Evolutionary conservation across 2,329 filamentous ascomycete genomes (phyloP).

Genomic region (Biscogniauxia mediterranea): DNA sequence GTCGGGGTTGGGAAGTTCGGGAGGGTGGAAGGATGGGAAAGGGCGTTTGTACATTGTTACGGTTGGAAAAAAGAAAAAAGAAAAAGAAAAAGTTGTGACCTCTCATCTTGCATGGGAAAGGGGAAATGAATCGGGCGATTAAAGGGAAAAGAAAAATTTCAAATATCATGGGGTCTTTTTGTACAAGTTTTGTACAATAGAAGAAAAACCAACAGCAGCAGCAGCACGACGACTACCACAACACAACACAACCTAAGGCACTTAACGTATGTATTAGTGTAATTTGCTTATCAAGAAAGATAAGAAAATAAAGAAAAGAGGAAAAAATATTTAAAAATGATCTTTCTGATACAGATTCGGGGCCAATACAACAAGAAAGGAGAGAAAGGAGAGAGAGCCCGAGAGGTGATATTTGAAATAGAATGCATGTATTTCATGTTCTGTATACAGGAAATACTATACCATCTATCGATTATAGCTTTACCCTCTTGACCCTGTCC

Average conservation of each 20-base stretch:
- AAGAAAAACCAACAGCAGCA: background rate
- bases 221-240: conserved; percentile 1
- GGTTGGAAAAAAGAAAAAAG: conserved; percentile 28
- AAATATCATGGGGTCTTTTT: conserved; percentile 18
- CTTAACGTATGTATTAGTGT: conserved; percentile 30
- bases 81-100: conserved; percentile 18
- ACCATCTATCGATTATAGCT: no score
- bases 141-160: conserved; percentile 15
- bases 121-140: conserved; percentile 30
- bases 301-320: background rate
- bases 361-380: background rate
- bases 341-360: background rate
- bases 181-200: conserved; percentile 33
- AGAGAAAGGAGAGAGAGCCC: no score
- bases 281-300: conserved; percentile 23
- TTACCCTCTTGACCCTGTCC: no score
- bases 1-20: conserved; percentile 4
- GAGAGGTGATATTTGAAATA: no score
- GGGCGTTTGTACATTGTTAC: conserved; percentile 33
- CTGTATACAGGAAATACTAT: no score
- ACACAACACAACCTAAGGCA: background rate
- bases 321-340: background rate
- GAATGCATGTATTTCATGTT: no score
- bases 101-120: conserved; percentile 32
- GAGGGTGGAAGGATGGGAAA: conserved; percentile 6